phyloP scores from a whole-genome alignment of 2,329 filamentous ascomycete genomes.

The Lasiodiplodia hormozganensis region DNA sequence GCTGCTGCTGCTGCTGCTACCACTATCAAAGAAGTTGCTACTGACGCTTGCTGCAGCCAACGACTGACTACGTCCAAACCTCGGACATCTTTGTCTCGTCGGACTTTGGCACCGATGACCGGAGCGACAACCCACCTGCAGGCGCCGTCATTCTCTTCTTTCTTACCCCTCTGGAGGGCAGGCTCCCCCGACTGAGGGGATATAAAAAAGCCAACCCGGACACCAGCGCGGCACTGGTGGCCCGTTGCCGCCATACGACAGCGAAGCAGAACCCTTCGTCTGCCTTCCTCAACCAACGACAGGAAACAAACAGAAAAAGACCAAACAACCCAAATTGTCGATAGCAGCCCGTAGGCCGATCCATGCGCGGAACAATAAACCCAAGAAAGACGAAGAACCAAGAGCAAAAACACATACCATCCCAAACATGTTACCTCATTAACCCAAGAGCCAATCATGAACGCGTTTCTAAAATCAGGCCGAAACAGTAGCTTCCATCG shows the following conservation, averaged over 20 bases:
- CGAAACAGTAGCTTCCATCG: not conserved
- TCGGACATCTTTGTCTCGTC: not conserved
- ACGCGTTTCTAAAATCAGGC: not conserved
- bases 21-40: not conserved
- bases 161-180: not conserved
- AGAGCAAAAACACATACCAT: not conserved
- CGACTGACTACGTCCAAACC: not conserved
- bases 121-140: not conserved
- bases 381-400: not conserved
- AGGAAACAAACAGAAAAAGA: not conserved
- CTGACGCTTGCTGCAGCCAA: not conserved
- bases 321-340: not conserved
- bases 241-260: not conserved
- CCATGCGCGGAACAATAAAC: not conserved
- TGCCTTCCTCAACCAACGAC: not conserved
- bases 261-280: not conserved
- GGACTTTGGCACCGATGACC: not conserved
- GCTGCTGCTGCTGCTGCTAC: not conserved
- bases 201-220: not conserved
- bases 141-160: not conserved
- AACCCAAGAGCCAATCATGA: constrained; percentile 8
- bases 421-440: constrained; percentile 18
- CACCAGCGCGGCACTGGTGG: not conserved
- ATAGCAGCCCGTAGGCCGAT: constrained; percentile 4
- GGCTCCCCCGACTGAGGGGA: too few relatives aligned